phyloP scores from a whole-genome alignment of 306 rosid genomes.

The Carpinus viminea region DNA sequence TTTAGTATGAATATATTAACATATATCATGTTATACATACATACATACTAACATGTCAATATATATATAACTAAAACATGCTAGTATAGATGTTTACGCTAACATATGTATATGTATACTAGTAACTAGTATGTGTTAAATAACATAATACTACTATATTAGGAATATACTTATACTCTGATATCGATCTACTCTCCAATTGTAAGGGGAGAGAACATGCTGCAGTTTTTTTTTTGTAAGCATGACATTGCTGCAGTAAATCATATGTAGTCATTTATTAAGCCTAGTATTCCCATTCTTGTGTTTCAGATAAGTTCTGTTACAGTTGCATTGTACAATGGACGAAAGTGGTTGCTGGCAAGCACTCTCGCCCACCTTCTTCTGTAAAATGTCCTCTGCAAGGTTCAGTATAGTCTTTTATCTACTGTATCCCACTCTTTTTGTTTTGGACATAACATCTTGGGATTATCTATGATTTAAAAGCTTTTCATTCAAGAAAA shows the following conservation, averaged over 20 bases:
- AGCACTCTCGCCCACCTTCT: constrained; percentile 44
- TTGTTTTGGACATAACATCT: background rate
- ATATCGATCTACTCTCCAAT: background rate
- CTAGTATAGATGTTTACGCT: no score
- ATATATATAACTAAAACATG: no score
- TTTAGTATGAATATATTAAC: no score
- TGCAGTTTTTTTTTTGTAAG: background rate
- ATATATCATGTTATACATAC: no score
- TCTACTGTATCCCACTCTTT: background rate
- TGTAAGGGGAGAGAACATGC: background rate
- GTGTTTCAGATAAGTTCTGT: constrained; percentile 78
- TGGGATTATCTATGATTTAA: background rate
- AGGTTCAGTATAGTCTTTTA: constrained; percentile 48
- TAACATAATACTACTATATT: no score
- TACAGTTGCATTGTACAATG: constrained; percentile 86
- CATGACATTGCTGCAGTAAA: background rate
- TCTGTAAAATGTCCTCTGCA: constrained; percentile 86
- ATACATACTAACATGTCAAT: no score
- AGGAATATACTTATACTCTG: no score
- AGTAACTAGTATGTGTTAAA: no score
- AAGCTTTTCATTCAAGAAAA: constrained; percentile 2
- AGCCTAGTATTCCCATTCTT: constrained; percentile 21
- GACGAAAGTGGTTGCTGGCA: constrained; percentile 68
- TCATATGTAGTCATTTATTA: background rate
- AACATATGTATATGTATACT: no score